phyloP scores from a whole-genome alignment of 2,329 filamentous ascomycete species.

The Stagonosporopsis rhizophila region DNA sequence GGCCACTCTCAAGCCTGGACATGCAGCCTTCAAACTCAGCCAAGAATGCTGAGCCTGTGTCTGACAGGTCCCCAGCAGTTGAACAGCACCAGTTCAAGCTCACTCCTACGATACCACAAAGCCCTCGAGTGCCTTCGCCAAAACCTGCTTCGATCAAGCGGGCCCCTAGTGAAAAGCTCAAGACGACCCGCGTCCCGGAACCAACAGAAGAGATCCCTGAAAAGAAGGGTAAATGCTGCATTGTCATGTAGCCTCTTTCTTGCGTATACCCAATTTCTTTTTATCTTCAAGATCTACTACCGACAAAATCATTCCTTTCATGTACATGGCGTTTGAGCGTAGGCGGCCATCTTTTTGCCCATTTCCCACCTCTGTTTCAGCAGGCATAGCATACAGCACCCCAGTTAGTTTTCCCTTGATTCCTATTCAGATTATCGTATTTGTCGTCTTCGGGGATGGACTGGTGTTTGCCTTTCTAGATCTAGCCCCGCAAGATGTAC shows the following conservation, averaged over 20 bases:
- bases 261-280: constrained; percentile 39
- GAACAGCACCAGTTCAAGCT: constrained; percentile 57
- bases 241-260: constrained; percentile 69
- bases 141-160: constrained; percentile 31
- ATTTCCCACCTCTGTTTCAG: constrained; percentile 21
- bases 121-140: constrained; percentile 39
- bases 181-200: constrained; percentile 61
- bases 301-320: constrained; percentile 35
- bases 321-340: constrained; percentile 33
- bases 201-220: constrained; percentile 64
- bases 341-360: constrained; percentile 20
- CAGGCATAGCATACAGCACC: constrained; percentile 45
- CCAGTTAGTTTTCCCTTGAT: constrained; percentile 27
- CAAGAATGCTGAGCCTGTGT: constrained; percentile 33
- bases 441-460: neutral
- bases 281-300: constrained; percentile 27
- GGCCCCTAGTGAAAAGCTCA: constrained; percentile 42
- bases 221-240: constrained; percentile 72
- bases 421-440: constrained; percentile 2
- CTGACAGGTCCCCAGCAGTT: constrained; percentile 39
- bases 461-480: constrained; percentile 16
- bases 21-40: constrained; percentile 32
- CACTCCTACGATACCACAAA: constrained; percentile 54
- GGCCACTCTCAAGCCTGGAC: constrained; percentile 46
- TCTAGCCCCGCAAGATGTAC: constrained; percentile 9